phyloP scores from a whole-genome alignment of 2,329 filamentous ascomycete species.

The Diaporthe helianthi region DNA sequence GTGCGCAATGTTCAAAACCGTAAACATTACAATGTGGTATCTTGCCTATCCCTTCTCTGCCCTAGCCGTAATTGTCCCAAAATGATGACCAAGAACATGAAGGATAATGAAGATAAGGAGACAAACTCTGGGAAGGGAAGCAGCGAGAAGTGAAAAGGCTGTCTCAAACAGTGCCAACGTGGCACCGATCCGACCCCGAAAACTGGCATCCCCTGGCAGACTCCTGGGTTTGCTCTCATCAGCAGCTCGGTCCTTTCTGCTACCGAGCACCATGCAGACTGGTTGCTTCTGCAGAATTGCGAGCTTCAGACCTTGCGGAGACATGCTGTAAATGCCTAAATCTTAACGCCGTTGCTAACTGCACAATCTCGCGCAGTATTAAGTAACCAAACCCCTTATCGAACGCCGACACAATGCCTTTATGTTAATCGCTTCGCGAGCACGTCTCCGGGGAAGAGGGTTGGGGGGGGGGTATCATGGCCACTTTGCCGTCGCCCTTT shows the following conservation, averaged over 20 bases:
- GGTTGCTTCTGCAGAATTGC: neutral
- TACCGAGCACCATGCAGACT: neutral
- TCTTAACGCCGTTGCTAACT: conserved; percentile 33
- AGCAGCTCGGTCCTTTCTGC: neutral
- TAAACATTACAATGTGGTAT: conserved; percentile 35
- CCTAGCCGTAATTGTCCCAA: neutral
- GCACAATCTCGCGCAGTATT: conserved; percentile 21
- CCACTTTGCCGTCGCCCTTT: neutral
- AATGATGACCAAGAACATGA: conserved; percentile 8
- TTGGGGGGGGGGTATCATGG: neutral
- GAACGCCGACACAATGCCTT: conserved; percentile 34
- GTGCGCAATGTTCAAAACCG: conserved; percentile 26
- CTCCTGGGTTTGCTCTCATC: neutral
- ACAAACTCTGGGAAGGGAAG: neutral
- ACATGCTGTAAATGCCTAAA: conserved; percentile 24
- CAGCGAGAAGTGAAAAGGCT: neutral
- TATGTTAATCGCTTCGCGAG: neutral
- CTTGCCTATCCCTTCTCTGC: neutral
- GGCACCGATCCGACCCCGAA: neutral
- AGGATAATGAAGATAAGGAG: neutral
- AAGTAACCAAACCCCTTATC: conserved; percentile 17
- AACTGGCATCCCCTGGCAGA: neutral
- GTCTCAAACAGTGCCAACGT: neutral
- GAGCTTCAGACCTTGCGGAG: neutral
- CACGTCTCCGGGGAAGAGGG: neutral